Evolutionary conservation across 2,329 filamentous ascomycete genomes (phyloP).

Genomic region (Aspergillus luchuensis): DNA sequence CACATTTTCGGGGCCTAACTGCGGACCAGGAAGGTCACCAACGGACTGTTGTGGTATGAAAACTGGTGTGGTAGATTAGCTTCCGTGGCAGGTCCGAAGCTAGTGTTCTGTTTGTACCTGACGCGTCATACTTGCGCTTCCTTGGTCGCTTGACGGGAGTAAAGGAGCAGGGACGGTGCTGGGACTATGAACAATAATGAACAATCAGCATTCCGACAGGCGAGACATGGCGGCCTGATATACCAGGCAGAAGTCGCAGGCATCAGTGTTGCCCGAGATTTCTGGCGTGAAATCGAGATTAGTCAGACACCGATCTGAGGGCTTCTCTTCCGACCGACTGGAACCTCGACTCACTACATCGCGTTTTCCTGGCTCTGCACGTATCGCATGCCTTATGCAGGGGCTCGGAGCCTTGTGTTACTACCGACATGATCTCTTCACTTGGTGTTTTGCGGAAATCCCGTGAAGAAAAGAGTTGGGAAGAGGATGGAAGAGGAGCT

Average conservation of each 20-base stretch:
- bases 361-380: slow-evolving; percentile 10
- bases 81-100: not conserved
- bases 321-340: not conserved
- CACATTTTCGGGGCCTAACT: not conserved
- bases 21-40: not conserved
- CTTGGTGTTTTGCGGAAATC: not conserved
- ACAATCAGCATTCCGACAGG: not conserved
- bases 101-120: not conserved
- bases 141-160: slow-evolving; percentile 1
- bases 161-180: not conserved
- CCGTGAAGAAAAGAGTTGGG: not conserved
- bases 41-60: not conserved
- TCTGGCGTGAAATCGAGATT: not conserved
- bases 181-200: not conserved
- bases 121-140: not conserved
- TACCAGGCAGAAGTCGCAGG: slow-evolving; percentile 10
- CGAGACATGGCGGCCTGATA: not conserved
- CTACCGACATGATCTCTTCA: not conserved
- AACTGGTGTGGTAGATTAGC: not conserved
- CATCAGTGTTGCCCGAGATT: not conserved
- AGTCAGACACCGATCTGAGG: not conserved
- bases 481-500: not conserved
- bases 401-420: slow-evolving; percentile 5
- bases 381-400: slow-evolving; percentile 10
- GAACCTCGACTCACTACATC: slow-evolving; percentile 9